Percentiles rank a stretch among this genome's conserved stretches.
Evolutionary conservation across 2,329 filamentous ascomycete species (phyloP).

Genomic region (Colletotrichum filicis): DNA sequence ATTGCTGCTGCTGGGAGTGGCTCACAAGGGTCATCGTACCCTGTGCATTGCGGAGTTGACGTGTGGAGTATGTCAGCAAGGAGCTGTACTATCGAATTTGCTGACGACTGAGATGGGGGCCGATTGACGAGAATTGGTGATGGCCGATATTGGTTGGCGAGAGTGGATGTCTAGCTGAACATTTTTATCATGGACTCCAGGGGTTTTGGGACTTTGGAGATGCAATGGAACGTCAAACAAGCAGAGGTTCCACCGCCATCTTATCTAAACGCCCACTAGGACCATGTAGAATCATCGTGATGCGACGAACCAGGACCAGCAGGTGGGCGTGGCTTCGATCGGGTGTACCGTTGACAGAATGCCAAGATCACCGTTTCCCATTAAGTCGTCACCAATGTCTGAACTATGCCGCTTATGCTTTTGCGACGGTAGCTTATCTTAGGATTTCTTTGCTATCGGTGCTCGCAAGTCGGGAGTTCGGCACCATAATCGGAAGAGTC

Average conservation of each 20-base stretch:
- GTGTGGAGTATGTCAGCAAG: not conserved
- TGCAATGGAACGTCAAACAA: not conserved
- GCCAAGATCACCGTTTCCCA: constrained; percentile 2
- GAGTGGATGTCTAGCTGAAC: not conserved
- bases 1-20: not conserved
- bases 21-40: not conserved
- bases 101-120: not conserved
- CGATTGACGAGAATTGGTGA: not conserved
- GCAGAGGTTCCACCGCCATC: constrained; percentile 12
- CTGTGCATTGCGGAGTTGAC: not conserved
- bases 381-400: not conserved
- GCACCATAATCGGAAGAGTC: not conserved
- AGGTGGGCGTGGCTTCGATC: not conserved
- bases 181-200: not conserved
- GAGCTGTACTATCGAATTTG: not conserved
- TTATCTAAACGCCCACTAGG: not conserved
- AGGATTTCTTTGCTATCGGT: constrained; percentile 7
- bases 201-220: not conserved
- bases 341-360: not conserved
- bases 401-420: not conserved
- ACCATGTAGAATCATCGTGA: not conserved
- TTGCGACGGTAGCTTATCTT: constrained; percentile 10
- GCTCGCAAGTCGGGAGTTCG: not conserved
- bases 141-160: not conserved
- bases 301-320: constrained; percentile 22